phyloP scores from a whole-genome alignment of 1,284 basidiomycete species.

The Sanghuangporus sanghuang region DNA sequence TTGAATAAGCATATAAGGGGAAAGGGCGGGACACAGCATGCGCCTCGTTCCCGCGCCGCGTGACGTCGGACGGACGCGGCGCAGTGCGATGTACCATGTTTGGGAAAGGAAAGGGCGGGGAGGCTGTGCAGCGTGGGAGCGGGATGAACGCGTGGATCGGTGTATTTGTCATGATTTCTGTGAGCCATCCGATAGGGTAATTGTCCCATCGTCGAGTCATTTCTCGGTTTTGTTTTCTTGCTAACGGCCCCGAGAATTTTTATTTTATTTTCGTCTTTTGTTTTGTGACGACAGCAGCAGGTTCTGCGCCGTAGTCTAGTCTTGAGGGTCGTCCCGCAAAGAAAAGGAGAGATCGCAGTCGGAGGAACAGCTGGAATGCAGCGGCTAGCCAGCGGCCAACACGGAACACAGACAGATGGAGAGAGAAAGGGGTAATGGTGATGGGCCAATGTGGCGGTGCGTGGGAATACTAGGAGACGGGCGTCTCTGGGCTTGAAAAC shows the following conservation, averaged over 20 bases:
- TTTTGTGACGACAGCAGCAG: background rate
- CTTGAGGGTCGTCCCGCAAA: background rate
- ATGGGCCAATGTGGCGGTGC: background rate
- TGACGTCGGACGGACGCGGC: background rate
- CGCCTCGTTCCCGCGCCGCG: slow-evolving; percentile 5
- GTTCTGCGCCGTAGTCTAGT: slow-evolving; percentile 2
- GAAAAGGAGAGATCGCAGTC: background rate
- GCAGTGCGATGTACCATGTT: background rate
- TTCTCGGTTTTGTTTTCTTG: background rate
- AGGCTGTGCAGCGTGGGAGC: slow-evolving; percentile 7
- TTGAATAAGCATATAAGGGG: background rate
- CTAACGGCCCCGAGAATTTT: background rate
- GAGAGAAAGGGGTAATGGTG: no score
- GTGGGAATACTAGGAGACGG: slow-evolving; percentile 11
- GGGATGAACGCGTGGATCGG: background rate
- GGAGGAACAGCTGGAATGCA: background rate
- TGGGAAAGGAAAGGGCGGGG: background rate
- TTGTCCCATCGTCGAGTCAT: slow-evolving; percentile 5
- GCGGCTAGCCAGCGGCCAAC: background rate
- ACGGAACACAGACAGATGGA: no score
- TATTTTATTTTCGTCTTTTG: background rate
- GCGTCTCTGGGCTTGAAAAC: slow-evolving; percentile 22
- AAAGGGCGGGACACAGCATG: slow-evolving; percentile 12
- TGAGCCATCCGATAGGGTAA: background rate
- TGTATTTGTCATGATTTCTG: slow-evolving; percentile 6